Base-by-base conservation (phyloP, 1,284 basidiomycete species). In the Ceratobasidium sp. region DNA sequence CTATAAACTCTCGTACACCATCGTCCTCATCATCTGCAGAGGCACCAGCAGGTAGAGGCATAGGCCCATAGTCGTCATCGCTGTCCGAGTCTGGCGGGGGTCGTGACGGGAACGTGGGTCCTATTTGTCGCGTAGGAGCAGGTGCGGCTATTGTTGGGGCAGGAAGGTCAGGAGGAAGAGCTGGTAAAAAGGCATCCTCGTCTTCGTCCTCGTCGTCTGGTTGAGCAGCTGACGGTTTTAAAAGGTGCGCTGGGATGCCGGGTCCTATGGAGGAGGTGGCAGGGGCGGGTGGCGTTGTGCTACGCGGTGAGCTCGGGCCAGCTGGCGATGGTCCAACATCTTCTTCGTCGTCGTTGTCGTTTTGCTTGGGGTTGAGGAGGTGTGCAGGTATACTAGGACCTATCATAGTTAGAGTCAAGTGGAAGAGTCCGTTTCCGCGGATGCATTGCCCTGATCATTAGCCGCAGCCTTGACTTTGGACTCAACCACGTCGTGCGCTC, bases 41-140 rank as follows among this genome's bases (percentile, higher is more conserved):
- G 76, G 78, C 24, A 1, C 84, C 80, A 27, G 80, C 80, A 1
- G 91, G 90, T 0, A 90, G 82, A 0, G 92, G 93, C 80, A 86
- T 87, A 0, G 95, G 95, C 2, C 94, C 95, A 76, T 93, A 88
- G 75, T 91, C 92, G 71, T 91, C 90, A 60, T 91, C 91, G 69
- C 89, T 88, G 60, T 90, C 89, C 79, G 73, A 76, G 19, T 62
- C 69, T 67, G 60, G 33, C 19, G 56, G 80, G 36, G 81, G 75
- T 27, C 79, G 77, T 8, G 82, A 77, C 22, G 86, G 84, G 27
- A 85, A 75, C 22, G 78, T 66, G 19, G 75, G 75, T 50, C 76
- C 76, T 65, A 60, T 54, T 57, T 41, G 64, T 57, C 59, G 27
- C 47, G 51, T 19, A 8, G 27, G 59, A 50, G 51, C 29, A 27